phyloP scores from a whole-genome alignment of 257 asterid species.

The Thymus quinquecostatus region DNA sequence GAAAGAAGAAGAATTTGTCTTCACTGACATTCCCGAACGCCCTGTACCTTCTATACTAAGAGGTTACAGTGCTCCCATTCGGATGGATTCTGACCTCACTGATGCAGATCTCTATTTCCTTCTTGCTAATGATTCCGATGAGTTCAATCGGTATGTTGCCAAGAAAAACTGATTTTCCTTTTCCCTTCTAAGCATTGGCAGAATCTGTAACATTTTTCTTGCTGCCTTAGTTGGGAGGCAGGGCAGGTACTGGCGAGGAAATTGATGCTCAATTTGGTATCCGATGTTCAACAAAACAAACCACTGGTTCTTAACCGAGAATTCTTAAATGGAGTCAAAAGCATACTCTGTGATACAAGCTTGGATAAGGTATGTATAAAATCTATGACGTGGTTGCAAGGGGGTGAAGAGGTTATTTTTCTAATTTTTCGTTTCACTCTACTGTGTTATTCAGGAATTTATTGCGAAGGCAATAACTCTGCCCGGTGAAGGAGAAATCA shows the following conservation, averaged over 20 bases:
- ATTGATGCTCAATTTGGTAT: constrained; percentile 76
- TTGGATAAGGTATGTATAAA: constrained; percentile 67
- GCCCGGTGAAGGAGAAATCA: constrained; percentile 84
- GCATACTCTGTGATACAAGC: constrained; percentile 64
- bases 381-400: not conserved
- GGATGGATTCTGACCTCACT: constrained; percentile 76
- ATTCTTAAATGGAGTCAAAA: constrained; percentile 65
- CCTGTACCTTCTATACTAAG: constrained; percentile 80
- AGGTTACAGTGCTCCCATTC: constrained; percentile 90
- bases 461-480: constrained; percentile 78
- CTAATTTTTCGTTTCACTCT: constrained; percentile 4
- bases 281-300: constrained; percentile 71
- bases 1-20: constrained; percentile 85
- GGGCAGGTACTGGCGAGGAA: constrained; percentile 85
- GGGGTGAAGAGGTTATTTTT: not conserved
- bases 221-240: constrained; percentile 75
- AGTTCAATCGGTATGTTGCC: constrained; percentile 75
- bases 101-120: constrained; percentile 73
- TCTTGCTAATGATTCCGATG: constrained; percentile 86
- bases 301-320: constrained; percentile 65
- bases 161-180: not conserved
- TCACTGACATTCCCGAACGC: constrained; percentile 58
- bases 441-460: constrained; percentile 59
- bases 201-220: constrained; percentile 20
- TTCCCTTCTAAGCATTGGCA: not conserved